phyloP scores from a whole-genome alignment of 139 green algal species.

The Coccomyxa sp. region DNA sequence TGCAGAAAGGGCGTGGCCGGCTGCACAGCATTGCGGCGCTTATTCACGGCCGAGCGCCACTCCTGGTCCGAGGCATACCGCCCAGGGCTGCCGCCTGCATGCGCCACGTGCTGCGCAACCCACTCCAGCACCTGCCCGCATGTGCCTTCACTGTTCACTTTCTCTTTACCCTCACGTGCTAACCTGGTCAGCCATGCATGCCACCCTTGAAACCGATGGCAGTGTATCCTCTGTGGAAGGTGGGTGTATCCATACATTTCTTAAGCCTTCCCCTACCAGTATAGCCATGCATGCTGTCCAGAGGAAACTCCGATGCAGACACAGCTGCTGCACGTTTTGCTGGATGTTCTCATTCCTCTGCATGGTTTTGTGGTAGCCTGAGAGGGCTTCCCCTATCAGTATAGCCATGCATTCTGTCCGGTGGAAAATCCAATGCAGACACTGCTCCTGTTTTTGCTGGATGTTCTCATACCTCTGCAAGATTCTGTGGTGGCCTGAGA shows the following conservation, averaged over 20 bases:
- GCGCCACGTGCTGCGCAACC: constrained; percentile 16
- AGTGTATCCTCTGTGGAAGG: neutral
- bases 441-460: neutral
- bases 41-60: constrained; percentile 36
- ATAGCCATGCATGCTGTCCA: no score
- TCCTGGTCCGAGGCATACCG: constrained; percentile 38
- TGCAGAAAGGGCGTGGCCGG: constrained; percentile 11
- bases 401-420: neutral
- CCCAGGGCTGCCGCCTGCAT: constrained; percentile 10
- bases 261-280: neutral
- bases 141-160: neutral
- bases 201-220: no score
- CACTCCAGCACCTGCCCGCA: constrained; percentile 34
- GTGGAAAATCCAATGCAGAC: neutral
- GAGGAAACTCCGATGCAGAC: neutral
- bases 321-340: neutral
- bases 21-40: constrained; percentile 1
- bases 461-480: neutral
- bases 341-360: neutral
- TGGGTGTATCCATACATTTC: neutral
- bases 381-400: neutral
- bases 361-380: neutral
- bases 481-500: neutral
- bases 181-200: no score
- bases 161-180: neutral